phyloP scores from a whole-genome alignment of 208 protist genomes.

The Acanthamoeba sp. region DNA sequence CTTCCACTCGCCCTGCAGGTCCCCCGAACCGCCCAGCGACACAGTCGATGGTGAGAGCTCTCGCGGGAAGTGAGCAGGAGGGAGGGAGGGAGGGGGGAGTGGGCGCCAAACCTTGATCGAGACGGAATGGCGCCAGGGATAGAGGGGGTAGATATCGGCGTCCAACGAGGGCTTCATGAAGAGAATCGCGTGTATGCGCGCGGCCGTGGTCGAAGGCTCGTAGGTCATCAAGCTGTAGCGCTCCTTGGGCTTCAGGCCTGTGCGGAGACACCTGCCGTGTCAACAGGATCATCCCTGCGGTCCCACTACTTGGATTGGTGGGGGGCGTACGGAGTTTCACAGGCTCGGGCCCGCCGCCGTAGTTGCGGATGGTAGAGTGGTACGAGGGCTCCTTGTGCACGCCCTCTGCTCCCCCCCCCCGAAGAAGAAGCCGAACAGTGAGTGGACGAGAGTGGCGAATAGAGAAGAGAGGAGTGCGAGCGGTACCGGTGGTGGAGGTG shows the following conservation, averaged over 20 bases:
- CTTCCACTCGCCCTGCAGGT: conserved; percentile 26
- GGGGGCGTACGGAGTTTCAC: conserved; percentile 2
- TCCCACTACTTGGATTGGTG: too few relatives aligned
- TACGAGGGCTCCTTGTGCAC: conserved; percentile 41
- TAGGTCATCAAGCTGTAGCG: conserved; percentile 47
- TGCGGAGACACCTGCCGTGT: neutral
- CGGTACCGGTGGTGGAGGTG: conserved; percentile 3
- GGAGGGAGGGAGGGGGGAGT: neutral
- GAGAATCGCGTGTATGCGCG: conserved; percentile 53
- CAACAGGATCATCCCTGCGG: too few relatives aligned
- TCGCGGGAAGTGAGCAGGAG: neutral
- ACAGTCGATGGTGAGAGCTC: neutral
- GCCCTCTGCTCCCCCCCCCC: neutral
- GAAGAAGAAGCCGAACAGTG: neutral
- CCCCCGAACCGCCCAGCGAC: neutral
- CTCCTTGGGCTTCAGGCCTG: conserved; percentile 24
- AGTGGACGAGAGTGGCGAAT: neutral
- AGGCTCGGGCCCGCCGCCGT: conserved; percentile 21
- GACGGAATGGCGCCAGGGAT: neutral
- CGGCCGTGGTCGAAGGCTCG: conserved; percentile 25
- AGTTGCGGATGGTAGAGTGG: conserved; percentile 31
- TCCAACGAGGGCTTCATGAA: conserved; percentile 25
- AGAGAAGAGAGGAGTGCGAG: neutral
- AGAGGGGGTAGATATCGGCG: conserved; percentile 49
- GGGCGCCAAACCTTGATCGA: neutral